Evolutionary conservation across 2,329 filamentous ascomycete genomes (phyloP), one percentile per base, ranked within the genome.

Genomic region (Ophiocordyceps camponoti-rufipedis): DNA sequence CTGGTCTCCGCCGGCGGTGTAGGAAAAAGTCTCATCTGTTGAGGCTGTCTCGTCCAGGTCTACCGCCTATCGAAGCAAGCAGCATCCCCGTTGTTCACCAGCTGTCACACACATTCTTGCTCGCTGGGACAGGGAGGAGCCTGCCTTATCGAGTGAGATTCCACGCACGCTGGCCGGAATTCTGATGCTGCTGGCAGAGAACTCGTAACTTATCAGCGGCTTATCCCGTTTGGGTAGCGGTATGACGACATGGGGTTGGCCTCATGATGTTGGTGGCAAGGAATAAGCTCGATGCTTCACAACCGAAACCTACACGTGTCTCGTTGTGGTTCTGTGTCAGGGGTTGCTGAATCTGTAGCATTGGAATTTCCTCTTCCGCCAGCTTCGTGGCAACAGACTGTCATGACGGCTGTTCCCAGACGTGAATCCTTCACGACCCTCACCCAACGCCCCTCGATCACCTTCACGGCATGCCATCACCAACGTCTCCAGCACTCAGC

Each of bases 401-500:
- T 23, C 23, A 23, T 23, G 23, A 5, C 23, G 3, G 23, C 23
- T 23, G 23, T 23, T 23, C 23, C 23, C 23, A 23, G 23, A 23
- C 23, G 5, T 23, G 23, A 23, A 23, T 23, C 23, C 5, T 23
- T 23, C 29, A 6, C 28, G 28, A 29, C 28, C 10, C 28, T 29
- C 10, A 5, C 28, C 5, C 28, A 29, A 5, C 28, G 28, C 7
- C 29, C 8, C 29, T 9, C 12, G 29, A 31, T 3, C 29, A 31
- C 9, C 23, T 5, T 31, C 29, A 39, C 6, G n/a, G n/a, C 5
- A 18, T n/a, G 6, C n/a, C 9, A 39, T 39, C 16, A 16, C 14
- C 33, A 14, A 38, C 14, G 33, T 16, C 9, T 38, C 33, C 33
- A 38, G 35, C 35, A 18, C 82, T 80, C 53, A 89, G 72, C 54